Evolutionary conservation across 345 rosid species (phyloP).

Genomic region (Brassica cretica): DNA sequence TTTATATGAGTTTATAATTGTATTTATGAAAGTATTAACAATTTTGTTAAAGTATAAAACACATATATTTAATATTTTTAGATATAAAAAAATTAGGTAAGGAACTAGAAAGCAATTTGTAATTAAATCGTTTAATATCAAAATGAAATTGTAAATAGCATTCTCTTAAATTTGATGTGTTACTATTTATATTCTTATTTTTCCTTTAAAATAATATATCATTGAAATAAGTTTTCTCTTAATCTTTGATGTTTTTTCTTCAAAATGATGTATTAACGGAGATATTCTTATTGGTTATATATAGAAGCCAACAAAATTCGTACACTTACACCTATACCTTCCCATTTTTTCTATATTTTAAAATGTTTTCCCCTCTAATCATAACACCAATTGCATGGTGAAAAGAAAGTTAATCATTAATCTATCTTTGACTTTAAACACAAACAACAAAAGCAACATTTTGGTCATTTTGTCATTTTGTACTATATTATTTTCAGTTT

Average conservation of each 20-base stretch:
- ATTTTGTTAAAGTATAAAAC: background rate
- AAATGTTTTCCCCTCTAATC: background rate
- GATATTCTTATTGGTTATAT: background rate
- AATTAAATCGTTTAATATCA: background rate
- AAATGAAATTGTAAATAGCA: background rate
- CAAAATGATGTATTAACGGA: too few relatives aligned
- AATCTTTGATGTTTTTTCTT: too few relatives aligned
- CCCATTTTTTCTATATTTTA: background rate
- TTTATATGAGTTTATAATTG: background rate
- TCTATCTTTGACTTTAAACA: background rate
- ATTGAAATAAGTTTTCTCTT: too few relatives aligned
- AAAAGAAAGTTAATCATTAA: background rate
- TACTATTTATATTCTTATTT: too few relatives aligned
- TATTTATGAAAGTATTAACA: background rate
- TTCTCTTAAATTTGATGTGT: background rate
- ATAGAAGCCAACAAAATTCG: background rate
- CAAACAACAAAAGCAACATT: constrained; percentile 1
- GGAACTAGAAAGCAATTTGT: too few relatives aligned
- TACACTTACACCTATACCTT: background rate
- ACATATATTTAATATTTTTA: background rate
- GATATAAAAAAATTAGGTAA: background rate
- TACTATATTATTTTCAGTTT: background rate
- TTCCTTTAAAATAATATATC: too few relatives aligned
- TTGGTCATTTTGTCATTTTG: background rate
- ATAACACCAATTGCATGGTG: background rate